Evolutionary conservation across 2,329 filamentous ascomycete genomes (phyloP), one percentile per base, ranked within the genome.

Genomic region (Trichoderma polysporum): DNA sequence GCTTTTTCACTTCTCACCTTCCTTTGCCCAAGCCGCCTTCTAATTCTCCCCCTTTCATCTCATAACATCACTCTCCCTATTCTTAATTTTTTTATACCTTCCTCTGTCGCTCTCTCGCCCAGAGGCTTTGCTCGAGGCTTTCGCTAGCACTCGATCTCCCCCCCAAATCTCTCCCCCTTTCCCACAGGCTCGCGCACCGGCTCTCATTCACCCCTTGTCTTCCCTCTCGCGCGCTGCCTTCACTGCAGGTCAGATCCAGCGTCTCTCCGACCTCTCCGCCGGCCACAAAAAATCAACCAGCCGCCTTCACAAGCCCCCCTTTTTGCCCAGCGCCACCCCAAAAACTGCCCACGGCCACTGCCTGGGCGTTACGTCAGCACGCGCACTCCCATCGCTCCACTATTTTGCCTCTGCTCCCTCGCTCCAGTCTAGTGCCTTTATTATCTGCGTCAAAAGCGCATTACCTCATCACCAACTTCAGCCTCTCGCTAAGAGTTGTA

Each of bases 81-180:
- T 56, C 47, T 60, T 65, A 76, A 70, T 78, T 76, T 70, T 72
- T 69, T 66, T 70, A 68, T 56, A 69, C 67, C 72, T 67, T 66
- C 69, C 60, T 70, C 63, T 73, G 69, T 69, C 71, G 70, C 71
- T 68, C 69, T 68, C 62, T 67, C 57, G 58, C 22, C 41, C 60
- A 68, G 72, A 73, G 71, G 68, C 71, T 68, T 72, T 68, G 68
- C 29, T 79, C 78, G 79, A 81, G 79, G 77, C 79, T 81, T 81
- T 85, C 69, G 76, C 75, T 85, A 84, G 83, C 79, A 77, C 79
- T 85, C 81, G 82, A 75, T 74, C 71, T 68, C 68, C 56, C 64
- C 66, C 45, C 41, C 41, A 45, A 19, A 29, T 50, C 58, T 61
- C 15, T 31, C 45, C 54, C 58, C 58, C 45, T 29, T 15, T 27